These are phyloP conservation scores for Malus hybrid DNA, from an alignment of 331 rosid species.

Conservation along the genomic window DNA sequence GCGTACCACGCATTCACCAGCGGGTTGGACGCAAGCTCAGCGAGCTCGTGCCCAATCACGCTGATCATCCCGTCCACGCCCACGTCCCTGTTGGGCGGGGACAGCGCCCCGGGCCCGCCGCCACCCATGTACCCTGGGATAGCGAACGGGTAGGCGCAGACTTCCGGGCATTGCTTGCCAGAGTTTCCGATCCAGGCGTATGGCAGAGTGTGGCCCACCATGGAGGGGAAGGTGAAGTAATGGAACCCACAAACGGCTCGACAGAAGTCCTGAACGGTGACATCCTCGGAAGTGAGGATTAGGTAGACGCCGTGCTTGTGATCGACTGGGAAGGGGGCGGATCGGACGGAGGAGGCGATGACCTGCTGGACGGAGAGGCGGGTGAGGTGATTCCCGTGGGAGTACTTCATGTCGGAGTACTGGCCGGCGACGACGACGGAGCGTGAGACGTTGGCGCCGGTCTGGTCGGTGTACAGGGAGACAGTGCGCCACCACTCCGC, in stretches of 20 bases:
- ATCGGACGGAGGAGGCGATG: conserved; percentile 53
- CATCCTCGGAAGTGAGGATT: conserved; percentile 54
- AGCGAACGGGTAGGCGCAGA: conserved; percentile 88
- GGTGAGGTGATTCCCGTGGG: conserved; percentile 57
- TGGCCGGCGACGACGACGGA: conserved; percentile 61
- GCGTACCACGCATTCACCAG: conserved; percentile 86
- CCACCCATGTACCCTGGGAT: conserved; percentile 74
- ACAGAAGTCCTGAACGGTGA: conserved; percentile 73
- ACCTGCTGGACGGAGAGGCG: conserved; percentile 71
- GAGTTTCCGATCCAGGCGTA: conserved; percentile 96
- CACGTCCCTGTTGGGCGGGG: conserved; percentile 56
- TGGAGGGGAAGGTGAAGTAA: conserved; percentile 83
- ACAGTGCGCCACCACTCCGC: conserved; percentile 82
- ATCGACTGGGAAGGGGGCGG: conserved; percentile 72
- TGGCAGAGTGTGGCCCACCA: conserved; percentile 79
- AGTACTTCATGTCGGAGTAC: conserved; percentile 42
- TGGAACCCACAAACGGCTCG: conserved; percentile 95
- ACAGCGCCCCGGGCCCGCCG: conserved; percentile 50
- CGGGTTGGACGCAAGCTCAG: conserved; percentile 73
- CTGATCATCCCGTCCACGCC: conserved; percentile 85
- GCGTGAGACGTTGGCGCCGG: conserved; percentile 76
- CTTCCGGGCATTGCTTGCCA: conserved; percentile 81
- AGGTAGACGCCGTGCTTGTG: conserved; percentile 79
- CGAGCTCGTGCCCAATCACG: conserved; percentile 72
- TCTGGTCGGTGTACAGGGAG: conserved; percentile 81